Evolutionary conservation across 2,329 filamentous ascomycete genomes (phyloP).

Genomic region (Rutstroemia sp.): DNA sequence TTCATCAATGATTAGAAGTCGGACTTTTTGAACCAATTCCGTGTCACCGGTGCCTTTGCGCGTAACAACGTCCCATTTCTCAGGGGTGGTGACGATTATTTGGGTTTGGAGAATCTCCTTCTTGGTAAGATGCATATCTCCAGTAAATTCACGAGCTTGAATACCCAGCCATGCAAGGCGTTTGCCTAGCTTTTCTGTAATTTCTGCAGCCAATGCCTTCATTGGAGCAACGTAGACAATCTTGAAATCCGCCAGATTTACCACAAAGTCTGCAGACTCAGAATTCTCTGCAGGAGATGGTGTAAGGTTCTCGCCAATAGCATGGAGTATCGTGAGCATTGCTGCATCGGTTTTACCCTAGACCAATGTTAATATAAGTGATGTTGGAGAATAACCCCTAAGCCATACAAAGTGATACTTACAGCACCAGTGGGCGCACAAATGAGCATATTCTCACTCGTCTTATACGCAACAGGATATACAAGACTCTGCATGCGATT

Average conservation of each 20-base stretch:
- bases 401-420: constrained; percentile 29
- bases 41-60: constrained; percentile 96
- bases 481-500: constrained; percentile 98
- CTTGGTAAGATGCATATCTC: constrained; percentile 98
- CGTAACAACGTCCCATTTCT: constrained; percentile 99
- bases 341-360: constrained; percentile 95
- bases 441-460: constrained; percentile 97
- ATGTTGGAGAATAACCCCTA: too few species aligned
- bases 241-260: constrained; percentile 87
- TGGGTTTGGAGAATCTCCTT: constrained; percentile 92
- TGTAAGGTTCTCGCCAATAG: constrained; percentile 74
- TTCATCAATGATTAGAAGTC: constrained; percentile 94
- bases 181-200: constrained; percentile 89
- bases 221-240: constrained; percentile 98
- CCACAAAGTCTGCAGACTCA: constrained; percentile 68
- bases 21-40: constrained; percentile 93
- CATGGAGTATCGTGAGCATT: constrained; percentile 91
- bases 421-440: constrained; percentile 92
- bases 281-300: constrained; percentile 74
- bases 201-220: constrained; percentile 95
- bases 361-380: not conserved
- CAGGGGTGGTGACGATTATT: constrained; percentile 96
- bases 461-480: constrained; percentile 91
- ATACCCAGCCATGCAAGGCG: constrained; percentile 90
- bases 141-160: constrained; percentile 86